Conservation (phyloP, 495 filamentous ascomycete genomes). For the Corynascus novoguineensis region DNA sequence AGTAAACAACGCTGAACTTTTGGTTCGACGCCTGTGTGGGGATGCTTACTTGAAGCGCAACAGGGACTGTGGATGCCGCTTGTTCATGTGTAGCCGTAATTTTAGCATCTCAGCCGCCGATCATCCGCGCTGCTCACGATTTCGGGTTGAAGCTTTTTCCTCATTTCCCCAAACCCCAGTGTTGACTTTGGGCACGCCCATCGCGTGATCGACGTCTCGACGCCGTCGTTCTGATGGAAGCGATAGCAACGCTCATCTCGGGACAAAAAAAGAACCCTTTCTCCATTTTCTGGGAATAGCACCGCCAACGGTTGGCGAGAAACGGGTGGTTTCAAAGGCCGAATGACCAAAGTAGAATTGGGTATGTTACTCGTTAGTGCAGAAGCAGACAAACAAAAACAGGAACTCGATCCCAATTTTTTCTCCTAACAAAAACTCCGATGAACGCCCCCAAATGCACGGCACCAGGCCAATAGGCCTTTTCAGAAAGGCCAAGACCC, state of each 20-base stretch:
- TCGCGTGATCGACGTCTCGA: neutral
- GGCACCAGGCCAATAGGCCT: too few relatives aligned
- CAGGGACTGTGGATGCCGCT: neutral
- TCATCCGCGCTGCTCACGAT: neutral
- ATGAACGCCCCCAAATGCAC: too few relatives aligned
- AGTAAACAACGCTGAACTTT: too few relatives aligned
- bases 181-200: neutral
- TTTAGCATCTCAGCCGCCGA: neutral
- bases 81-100: conserved; percentile 1
- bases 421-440: too few relatives aligned
- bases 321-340: neutral
- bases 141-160: neutral
- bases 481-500: too few relatives aligned
- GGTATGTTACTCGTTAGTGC: too few relatives aligned
- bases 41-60: neutral
- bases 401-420: neutral
- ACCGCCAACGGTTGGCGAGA: neutral
- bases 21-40: neutral
- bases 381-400: neutral
- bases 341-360: conserved; percentile 1
- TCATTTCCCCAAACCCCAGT: neutral
- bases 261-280: too few relatives aligned
- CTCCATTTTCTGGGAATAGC: conserved; percentile 9
- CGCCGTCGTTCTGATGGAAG: neutral
- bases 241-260: neutral